These are phyloP conservation scores for Escovopsis sp. DNA, from an alignment of 2,329 filamentous ascomycete species.

Conservation along the genomic window DNA sequence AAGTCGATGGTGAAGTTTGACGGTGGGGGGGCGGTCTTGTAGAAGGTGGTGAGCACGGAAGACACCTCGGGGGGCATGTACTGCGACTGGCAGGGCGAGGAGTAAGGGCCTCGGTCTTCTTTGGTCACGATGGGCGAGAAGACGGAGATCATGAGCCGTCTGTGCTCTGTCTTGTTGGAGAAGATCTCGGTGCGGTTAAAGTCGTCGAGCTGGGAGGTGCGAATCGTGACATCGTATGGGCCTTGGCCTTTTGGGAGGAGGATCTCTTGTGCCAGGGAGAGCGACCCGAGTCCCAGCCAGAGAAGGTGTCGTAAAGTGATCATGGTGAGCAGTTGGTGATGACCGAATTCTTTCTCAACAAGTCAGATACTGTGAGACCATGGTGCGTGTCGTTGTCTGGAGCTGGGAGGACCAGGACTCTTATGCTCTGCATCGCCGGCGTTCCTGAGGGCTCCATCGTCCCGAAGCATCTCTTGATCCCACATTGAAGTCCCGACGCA, in stretches of 20 bases:
- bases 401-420: no score
- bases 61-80: constrained; percentile 3
- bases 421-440: no score
- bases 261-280: constrained; percentile 1
- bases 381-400: no score
- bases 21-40: neutral
- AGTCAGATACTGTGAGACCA: no score
- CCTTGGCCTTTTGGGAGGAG: constrained; percentile 1
- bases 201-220: constrained; percentile 4
- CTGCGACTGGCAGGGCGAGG: constrained; percentile 1
- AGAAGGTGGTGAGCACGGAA: neutral
- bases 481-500: no score
- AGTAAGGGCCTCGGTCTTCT: neutral
- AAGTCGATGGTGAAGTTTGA: constrained; percentile 2
- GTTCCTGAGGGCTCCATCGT: no score
- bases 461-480: no score
- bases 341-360: no score
- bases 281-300: neutral
- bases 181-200: constrained; percentile 3
- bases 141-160: constrained; percentile 5
- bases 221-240: constrained; percentile 3
- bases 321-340: no score
- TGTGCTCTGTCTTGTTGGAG: constrained; percentile 1
- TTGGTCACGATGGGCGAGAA: constrained; percentile 2
- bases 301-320: no score